Percentiles rank a stretch among this genome's conserved stretches.
Evolutionary conservation across 2,329 filamentous ascomycete species (phyloP).

Genomic region (Aspergillus awamori): DNA sequence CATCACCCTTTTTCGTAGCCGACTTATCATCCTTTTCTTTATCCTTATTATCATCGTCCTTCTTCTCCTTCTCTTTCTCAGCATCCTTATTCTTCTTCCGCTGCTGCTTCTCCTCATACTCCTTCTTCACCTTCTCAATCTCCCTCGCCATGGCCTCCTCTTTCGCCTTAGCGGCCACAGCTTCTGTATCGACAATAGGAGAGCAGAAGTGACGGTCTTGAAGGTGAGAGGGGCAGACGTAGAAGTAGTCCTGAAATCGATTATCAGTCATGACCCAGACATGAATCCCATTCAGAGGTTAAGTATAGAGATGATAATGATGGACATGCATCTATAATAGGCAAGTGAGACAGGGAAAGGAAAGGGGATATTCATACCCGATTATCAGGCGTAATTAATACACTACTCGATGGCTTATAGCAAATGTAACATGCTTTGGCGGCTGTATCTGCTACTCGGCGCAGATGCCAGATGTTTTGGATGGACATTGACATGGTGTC

Average conservation of each 20-base stretch:
- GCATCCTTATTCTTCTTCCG: conserved; percentile 66
- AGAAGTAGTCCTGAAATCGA: conserved; percentile 76
- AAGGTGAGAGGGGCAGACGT: conserved; percentile 80
- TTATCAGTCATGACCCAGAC: too few relatives aligned
- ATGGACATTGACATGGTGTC: conserved; percentile 42
- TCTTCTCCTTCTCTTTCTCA: conserved; percentile 52
- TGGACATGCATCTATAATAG: too few relatives aligned
- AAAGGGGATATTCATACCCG: conserved; percentile 60
- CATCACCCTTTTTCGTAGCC: conserved; percentile 42
- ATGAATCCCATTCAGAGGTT: too few relatives aligned
- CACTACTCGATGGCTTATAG: conserved; percentile 83
- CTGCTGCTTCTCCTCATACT: conserved; percentile 76
- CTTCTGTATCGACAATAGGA: conserved; percentile 52
- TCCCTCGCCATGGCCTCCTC: conserved; percentile 48
- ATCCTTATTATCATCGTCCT: conserved; percentile 47
- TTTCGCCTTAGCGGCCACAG: conserved; percentile 46
- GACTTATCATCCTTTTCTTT: conserved; percentile 40
- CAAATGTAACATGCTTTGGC: conserved; percentile 88
- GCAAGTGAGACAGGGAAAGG: too few relatives aligned
- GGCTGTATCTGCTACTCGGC: conserved; percentile 81
- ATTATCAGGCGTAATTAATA: conserved; percentile 85
- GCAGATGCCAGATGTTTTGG: conserved; percentile 80
- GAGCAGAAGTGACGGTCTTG: conserved; percentile 80
- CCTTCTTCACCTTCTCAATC: conserved; percentile 52
- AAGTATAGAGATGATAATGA: too few relatives aligned